Base-by-base conservation (phyloP, 345 rosid species). In the Citrus hindsii region DNA sequence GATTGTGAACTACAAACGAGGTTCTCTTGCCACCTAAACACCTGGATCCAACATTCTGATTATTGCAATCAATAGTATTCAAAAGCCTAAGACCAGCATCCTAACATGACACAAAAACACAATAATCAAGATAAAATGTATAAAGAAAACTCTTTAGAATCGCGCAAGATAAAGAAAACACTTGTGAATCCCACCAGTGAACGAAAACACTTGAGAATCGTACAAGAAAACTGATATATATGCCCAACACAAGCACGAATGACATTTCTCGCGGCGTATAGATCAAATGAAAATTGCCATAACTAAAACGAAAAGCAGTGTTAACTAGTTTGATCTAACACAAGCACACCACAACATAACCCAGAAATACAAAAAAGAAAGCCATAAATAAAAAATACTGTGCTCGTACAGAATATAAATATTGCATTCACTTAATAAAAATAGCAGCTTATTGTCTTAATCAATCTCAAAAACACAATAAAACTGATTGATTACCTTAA, bases 401-500 rank as follows among this genome's bases (percentile, higher is more conserved):
- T 33, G 21, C 10, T 7, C 8, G 3, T 18, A 18, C 40, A 33
- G 37, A 65, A 12, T 46, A 46, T 13, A 46, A 46, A 46, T 13
- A 46, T 12, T 3, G 51, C 58, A 53, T 18, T 0, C 0, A 16
- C 58, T 53, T 4, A 5, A 18, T 16, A 0, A 53, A 53, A 53
- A 18, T 19, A n/a, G 37, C 1, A 67, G 19, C 42, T 28, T 21
- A 2, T 37, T 25, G 19, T 13, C 18, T 24, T 27, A 12, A 27
- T 40, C 28, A 22, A n/a, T 18, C 10, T 3, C 51, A 59, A 37
- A 46, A 32, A 22, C 22, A 8, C n/a, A 1, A 73, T 51, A 13
- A 69, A 72, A 16, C 3, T 21, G 13, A 40, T 10, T 8, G 10
- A 19, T 42, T 76, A 91, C 95, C 91, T 85, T 90, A 60, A 84